A percentile compares a stretch with the other conserved stretches of the same genome.
Evolutionary conservation across 768 basidiomycete genomes (phyloP).

Genomic region (Hygrocybe punicea): DNA sequence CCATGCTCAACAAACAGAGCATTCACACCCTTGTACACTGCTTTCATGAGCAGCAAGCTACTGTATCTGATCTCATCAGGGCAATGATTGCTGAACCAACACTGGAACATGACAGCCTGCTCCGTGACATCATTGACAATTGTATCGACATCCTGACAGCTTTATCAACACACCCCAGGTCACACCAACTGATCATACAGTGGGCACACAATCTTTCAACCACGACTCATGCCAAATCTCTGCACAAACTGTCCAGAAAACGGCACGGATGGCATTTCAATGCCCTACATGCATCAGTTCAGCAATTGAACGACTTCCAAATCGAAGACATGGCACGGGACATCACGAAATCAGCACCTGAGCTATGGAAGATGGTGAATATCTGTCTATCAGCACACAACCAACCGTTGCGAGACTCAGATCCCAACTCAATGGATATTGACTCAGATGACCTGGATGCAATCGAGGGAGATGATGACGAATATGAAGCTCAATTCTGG

Average conservation of each 20-base stretch:
- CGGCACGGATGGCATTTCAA: too few relatives aligned
- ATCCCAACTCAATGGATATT: not conserved
- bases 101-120: too few relatives aligned
- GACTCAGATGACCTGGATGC: not conserved
- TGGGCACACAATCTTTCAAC: not conserved
- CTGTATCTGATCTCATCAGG: too few relatives aligned
- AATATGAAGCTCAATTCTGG: not conserved
- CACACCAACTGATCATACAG: too few relatives aligned
- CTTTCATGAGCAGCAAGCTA: too few relatives aligned
- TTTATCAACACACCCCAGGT: too few relatives aligned
- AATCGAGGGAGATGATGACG: not conserved
- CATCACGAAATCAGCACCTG: not conserved
- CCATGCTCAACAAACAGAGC: too few relatives aligned
- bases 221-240: not conserved
- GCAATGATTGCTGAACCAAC: too few relatives aligned
- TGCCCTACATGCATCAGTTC: too few relatives aligned
- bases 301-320: not conserved
- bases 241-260: not conserved
- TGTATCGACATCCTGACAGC: too few relatives aligned
- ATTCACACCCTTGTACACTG: too few relatives aligned
- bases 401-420: not conserved
- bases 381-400: not conserved
- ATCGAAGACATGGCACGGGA: not conserved
- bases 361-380: not conserved
- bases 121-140: too few relatives aligned